Evolutionary conservation across 2,329 filamentous ascomycete species (phyloP), one percentile per base, ranked within the genome.

Genomic region (Colletotrichum paranaense): DNA sequence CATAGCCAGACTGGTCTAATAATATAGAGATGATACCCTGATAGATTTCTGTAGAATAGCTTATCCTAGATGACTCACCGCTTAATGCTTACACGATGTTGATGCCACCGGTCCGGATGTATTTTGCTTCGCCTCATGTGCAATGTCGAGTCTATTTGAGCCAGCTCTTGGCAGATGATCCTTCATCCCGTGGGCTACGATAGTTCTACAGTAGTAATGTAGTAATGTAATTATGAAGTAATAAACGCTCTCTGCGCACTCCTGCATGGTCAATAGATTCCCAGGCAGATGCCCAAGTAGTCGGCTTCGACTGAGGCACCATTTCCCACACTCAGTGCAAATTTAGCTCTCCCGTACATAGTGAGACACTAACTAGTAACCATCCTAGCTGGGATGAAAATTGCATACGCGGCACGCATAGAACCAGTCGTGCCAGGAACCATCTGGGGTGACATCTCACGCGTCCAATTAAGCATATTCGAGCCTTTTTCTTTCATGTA

Each of bases 21-120:
- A 26, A 32, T 7, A 63, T 63, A 63, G 60, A 63, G 6, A 24
- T 16, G 60, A 63, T 63, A 63, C 60, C 60, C 42, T 35, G 16
- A 32, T 63, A 35, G 42, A 62, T 32, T 24, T 32, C 42, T n/a
- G 42, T 49, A 49, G 42, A 49, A 4, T 49, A 49, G 42, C 42
- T 49, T n/a, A 49, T 4, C 42, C 42, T 49, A 49, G 14, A 62
- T 30, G 60, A 30, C 49, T 63, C 12, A 11, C 24, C 32, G 14
- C 28, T n/a, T 35, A 53, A 63, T 32, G 28, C 42, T 16, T 14
- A 53, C 42, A 53, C 12, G 28, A 53, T 16, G 3, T 24, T 35
- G n/a, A 35, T 11, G n/a, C 14, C 9, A 7, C 42, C 14, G 12
- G 1, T 26, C 6, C 5, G 9, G 5, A 30, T 19, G 38, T 19